phyloP scores from a whole-genome alignment of 73 alveolate genomes.

The Paramecium pentaurelia region DNA sequence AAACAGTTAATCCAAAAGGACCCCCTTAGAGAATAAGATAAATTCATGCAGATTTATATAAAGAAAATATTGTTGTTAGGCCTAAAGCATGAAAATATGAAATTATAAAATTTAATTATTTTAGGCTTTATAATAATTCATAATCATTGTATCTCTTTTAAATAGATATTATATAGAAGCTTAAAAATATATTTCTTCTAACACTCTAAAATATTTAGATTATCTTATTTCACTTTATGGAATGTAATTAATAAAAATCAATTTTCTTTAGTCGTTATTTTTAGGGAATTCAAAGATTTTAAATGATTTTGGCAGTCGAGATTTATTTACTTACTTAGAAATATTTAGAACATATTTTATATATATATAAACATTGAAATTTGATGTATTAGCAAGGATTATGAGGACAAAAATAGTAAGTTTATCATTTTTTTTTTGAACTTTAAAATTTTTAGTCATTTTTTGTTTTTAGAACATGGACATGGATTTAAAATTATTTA shows the following conservation, averaged over 20 bases:
- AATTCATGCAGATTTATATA: conserved; percentile 11
- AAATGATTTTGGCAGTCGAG: background rate
- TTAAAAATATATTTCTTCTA: no score
- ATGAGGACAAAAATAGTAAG: background rate
- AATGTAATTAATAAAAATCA: no score
- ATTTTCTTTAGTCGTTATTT: background rate
- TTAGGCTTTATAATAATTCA: background rate
- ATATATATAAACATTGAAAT: no score
- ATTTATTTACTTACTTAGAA: background rate
- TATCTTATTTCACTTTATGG: no score
- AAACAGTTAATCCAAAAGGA: conserved; percentile 8
- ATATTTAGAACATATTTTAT: no score
- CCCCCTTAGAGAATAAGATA: background rate
- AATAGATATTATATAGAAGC: no score
- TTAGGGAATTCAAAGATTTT: no score
- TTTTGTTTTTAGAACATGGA: background rate
- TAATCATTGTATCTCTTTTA: no score
- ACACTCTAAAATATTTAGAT: no score
- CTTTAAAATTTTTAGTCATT: background rate
- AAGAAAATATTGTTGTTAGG: background rate
- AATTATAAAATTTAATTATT: background rate
- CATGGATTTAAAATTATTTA: background rate
- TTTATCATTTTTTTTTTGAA: background rate
- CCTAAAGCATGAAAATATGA: background rate
- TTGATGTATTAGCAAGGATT: background rate